A percentile compares a stretch with the other conserved stretches of the same genome.
phyloP scores from a whole-genome alignment of 192 early-diverging fungal species.

The Dimargaris xerosporica region DNA sequence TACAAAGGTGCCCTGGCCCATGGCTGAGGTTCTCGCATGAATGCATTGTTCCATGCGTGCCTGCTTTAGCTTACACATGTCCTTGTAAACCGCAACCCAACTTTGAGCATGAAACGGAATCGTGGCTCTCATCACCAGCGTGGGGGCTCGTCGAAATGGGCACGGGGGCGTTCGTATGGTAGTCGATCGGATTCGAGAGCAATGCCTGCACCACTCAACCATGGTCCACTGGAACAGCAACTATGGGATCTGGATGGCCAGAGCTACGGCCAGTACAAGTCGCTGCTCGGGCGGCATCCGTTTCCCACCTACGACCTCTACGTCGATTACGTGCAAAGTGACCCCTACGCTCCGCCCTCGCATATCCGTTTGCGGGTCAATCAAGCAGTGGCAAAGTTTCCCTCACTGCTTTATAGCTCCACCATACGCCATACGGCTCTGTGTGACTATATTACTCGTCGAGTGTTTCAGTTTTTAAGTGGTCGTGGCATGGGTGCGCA shows the following conservation, averaged over 20 bases:
- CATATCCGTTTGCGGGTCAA: slow-evolving; percentile 24
- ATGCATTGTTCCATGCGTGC: too few species aligned
- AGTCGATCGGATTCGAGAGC: too few species aligned
- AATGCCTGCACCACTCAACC: too few species aligned
- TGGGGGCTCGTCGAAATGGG: too few species aligned
- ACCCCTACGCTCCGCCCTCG: slow-evolving; percentile 36
- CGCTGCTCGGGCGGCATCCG: slow-evolving; percentile 16
- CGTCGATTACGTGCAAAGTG: slow-evolving; percentile 26
- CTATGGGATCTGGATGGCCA: slow-evolving; percentile 13
- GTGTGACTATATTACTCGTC: slow-evolving; percentile 25
- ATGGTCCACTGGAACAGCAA: too few species aligned
- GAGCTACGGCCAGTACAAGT: slow-evolving; percentile 22
- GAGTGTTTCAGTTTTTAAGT: slow-evolving; percentile 13
- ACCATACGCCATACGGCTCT: slow-evolving; percentile 21
- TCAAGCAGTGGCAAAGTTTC: slow-evolving; percentile 21
- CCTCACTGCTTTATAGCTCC: slow-evolving; percentile 14
- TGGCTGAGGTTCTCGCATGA: too few species aligned
- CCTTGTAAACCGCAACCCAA: too few species aligned
- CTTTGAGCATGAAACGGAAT: too few species aligned
- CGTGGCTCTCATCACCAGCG: too few species aligned
- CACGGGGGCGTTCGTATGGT: too few species aligned
- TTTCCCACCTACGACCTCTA: slow-evolving; percentile 18
- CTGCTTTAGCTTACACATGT: too few species aligned
- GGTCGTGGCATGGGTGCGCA: neutral
- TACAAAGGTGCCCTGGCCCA: too few species aligned